These are phyloP conservation scores for Trichoderma asperellum DNA, from an alignment of 2,329 filamentous ascomycete genomes.

Conservation along the genomic window DNA sequence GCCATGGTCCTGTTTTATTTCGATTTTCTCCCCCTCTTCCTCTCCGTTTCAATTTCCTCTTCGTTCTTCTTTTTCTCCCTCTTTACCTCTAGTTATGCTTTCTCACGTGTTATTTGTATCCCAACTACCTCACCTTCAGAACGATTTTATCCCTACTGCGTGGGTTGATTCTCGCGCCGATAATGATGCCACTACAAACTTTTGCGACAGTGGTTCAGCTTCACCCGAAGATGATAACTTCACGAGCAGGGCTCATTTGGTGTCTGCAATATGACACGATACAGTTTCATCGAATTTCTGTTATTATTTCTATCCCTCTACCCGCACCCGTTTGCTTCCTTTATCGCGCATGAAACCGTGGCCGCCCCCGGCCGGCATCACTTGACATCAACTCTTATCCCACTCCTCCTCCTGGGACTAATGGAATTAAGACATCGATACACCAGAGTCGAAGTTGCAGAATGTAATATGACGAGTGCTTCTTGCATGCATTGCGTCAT, in stretches of 20 bases:
- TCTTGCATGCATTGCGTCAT: conserved; percentile 13
- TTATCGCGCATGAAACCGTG: conserved; percentile 11
- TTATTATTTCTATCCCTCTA: conserved; percentile 2
- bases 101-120: conserved; percentile 34
- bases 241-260: conserved; percentile 13
- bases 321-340: conserved; percentile 12
- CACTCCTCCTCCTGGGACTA: conserved; percentile 9
- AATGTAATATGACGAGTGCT: conserved; percentile 11
- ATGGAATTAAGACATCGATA: conserved; percentile 22
- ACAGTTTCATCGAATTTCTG: conserved; percentile 9
- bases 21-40: conserved; percentile 34
- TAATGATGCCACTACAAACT: conserved; percentile 20
- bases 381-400: conserved; percentile 12
- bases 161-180: conserved; percentile 25
- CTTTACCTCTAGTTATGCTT: conserved; percentile 30
- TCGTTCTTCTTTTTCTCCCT: conserved; percentile 34
- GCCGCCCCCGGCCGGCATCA: conserved; percentile 17
- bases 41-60: background rate
- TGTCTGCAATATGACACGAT: conserved; percentile 20
- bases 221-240: conserved; percentile 2
- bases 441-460: conserved; percentile 11
- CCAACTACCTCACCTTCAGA: conserved; percentile 21
- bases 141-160: conserved; percentile 25
- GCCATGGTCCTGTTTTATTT: conserved; percentile 33
- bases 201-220: conserved; percentile 4